These are phyloP conservation scores for Pyrenochaeta sp. DNA, from an alignment of 2,329 filamentous ascomycete genomes.

Conservation along the genomic window DNA sequence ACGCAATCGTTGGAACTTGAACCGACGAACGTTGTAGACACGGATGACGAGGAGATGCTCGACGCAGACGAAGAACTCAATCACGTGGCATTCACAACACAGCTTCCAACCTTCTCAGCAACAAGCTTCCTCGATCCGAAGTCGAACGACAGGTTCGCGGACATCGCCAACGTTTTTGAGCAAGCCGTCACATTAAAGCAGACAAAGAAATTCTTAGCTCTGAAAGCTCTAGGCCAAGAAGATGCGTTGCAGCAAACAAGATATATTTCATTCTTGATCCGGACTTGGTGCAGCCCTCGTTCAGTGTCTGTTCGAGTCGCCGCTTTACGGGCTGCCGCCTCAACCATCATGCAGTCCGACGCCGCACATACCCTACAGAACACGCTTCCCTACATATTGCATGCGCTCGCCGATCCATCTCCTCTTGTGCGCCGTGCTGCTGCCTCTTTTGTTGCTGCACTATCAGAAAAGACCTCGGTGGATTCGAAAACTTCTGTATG, in stretches of 20 bases:
- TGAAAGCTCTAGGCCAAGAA: constrained; percentile 63
- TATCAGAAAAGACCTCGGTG: constrained; percentile 27
- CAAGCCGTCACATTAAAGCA: constrained; percentile 34
- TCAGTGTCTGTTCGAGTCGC: constrained; percentile 73
- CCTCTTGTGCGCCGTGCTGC: constrained; percentile 80
- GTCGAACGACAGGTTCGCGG: constrained; percentile 35
- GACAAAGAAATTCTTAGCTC: constrained; percentile 58
- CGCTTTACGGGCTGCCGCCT: constrained; percentile 68
- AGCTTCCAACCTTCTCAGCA: constrained; percentile 36
- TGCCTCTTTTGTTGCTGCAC: constrained; percentile 65
- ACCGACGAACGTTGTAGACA: constrained; percentile 32
- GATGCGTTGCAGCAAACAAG: constrained; percentile 68
- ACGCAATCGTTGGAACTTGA: constrained; percentile 23
- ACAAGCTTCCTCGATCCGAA: constrained; percentile 37
- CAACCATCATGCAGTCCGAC: constrained; percentile 41
- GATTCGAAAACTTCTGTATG: constrained; percentile 26
- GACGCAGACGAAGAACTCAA: constrained; percentile 58
- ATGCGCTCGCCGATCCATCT: constrained; percentile 77
- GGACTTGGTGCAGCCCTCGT: constrained; percentile 76
- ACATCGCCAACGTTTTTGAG: constrained; percentile 40
- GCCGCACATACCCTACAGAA: constrained; percentile 74
- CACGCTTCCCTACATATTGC: constrained; percentile 81
- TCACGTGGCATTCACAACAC: constrained; percentile 15
- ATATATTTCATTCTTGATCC: constrained; percentile 78
- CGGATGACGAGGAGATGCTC: constrained; percentile 60